A percentile compares a stretch with the other conserved stretches of the same genome.
Evolutionary conservation across 2,329 filamentous ascomycete genomes (phyloP).

Genomic region (Penicillium sp.): DNA sequence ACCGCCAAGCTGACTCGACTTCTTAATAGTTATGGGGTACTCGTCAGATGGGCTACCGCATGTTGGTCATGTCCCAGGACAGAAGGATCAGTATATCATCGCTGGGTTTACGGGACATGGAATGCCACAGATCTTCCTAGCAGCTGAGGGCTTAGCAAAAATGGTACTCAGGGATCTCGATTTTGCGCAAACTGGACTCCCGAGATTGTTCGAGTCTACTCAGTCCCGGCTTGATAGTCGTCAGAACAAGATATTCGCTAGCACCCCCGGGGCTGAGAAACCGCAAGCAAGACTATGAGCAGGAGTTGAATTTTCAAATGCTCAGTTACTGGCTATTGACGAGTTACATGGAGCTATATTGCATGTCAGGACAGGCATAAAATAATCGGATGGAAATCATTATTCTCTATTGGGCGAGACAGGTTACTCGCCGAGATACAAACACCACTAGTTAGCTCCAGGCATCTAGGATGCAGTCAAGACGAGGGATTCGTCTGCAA

Average conservation of each 20-base stretch:
- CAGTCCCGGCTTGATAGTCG: constrained; percentile 23
- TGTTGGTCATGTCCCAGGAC: constrained; percentile 51
- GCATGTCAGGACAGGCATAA: neutral
- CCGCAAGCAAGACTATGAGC: constrained; percentile 5
- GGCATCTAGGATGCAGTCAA: too few relatives aligned
- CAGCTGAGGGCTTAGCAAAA: constrained; percentile 56
- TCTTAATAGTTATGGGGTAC: constrained; percentile 50
- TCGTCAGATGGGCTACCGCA: constrained; percentile 54
- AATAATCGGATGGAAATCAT: neutral
- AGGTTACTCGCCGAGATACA: too few relatives aligned
- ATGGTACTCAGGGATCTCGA: constrained; percentile 48
- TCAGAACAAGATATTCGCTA: constrained; percentile 20
- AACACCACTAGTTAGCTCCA: too few relatives aligned
- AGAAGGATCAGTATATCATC: constrained; percentile 53
- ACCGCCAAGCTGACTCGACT: neutral
- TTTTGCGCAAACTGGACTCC: constrained; percentile 33
- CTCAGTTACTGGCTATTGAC: neutral
- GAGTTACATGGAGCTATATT: neutral
- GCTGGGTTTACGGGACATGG: constrained; percentile 67
- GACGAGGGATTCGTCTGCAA: too few relatives aligned
- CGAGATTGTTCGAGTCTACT: constrained; percentile 35
- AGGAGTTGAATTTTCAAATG: neutral
- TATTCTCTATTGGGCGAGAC: too few relatives aligned
- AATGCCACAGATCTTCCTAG: constrained; percentile 64
- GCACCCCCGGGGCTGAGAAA: neutral